Percentiles rank a stretch among this genome's conserved stretches.
These are phyloP conservation scores for Mediolabrus comicus DNA, from an alignment of 108 stramenopile species.

Conservation along the genomic window DNA sequence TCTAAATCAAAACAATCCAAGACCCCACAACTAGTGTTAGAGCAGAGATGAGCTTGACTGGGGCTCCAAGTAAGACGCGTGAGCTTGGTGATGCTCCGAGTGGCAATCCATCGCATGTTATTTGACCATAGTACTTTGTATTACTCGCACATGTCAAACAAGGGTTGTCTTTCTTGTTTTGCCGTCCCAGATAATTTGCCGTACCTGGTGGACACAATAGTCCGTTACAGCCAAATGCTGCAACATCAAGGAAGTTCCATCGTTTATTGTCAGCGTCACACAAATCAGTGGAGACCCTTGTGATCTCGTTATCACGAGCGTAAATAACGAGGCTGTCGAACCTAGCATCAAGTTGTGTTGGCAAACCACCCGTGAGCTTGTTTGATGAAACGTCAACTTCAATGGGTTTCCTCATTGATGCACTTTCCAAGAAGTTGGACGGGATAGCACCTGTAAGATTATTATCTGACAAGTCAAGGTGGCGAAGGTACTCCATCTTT, in stretches of 20 bases:
- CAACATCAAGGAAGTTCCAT: conserved; percentile 75
- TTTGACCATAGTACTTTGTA: conserved; percentile 35
- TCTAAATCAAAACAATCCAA: background rate
- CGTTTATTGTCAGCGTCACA: conserved; percentile 51
- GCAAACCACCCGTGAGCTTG: conserved; percentile 42
- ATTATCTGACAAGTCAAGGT: conserved; percentile 50
- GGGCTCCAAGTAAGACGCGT: background rate
- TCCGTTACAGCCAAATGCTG: conserved; percentile 63
- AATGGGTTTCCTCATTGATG: conserved; percentile 35
- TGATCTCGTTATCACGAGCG: conserved; percentile 67
- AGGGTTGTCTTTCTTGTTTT: conserved; percentile 19
- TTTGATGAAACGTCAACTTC: conserved; percentile 53
- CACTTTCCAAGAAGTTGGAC: conserved; percentile 33
- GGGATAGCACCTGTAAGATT: conserved; percentile 35
- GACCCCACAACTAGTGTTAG: background rate
- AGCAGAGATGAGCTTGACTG: background rate
- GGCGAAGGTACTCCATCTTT: conserved; percentile 22
- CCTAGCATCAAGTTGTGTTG: conserved; percentile 52
- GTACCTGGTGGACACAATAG: conserved; percentile 71
- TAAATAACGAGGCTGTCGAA: conserved; percentile 62
- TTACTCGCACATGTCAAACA: conserved; percentile 37
- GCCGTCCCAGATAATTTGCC: conserved; percentile 42
- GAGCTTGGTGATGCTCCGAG: conserved; percentile 23
- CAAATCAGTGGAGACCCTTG: conserved; percentile 44
- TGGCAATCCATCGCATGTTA: conserved; percentile 32